phyloP scores from a whole-genome alignment of 805 yeast species.

The Candida succiphila region DNA sequence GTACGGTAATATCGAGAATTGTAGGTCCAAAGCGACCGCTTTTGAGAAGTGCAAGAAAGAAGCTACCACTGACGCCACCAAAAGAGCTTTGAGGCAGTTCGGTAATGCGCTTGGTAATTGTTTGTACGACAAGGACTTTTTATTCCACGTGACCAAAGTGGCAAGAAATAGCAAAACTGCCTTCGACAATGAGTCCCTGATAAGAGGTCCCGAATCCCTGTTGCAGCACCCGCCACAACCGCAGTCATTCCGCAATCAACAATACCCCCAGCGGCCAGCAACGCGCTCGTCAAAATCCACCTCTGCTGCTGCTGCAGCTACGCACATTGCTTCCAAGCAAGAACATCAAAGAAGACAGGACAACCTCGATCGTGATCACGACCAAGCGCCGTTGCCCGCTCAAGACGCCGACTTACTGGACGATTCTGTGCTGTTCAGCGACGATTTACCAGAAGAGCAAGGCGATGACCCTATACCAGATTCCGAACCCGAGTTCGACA shows the following conservation, averaged over 20 bases:
- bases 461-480: conserved; percentile 8
- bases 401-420: conserved; percentile 17
- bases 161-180: conserved; percentile 19
- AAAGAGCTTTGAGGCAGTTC: conserved; percentile 69
- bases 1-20: conserved; percentile 63
- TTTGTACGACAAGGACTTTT: conserved; percentile 64
- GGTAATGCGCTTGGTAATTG: conserved; percentile 79
- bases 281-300: neutral
- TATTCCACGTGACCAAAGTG: conserved; percentile 39
- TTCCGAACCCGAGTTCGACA: conserved; percentile 19
- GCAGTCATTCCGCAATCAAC: neutral
- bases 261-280: neutral
- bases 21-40: conserved; percentile 60
- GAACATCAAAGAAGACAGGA: neutral
- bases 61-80: conserved; percentile 77
- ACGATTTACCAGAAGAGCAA: conserved; percentile 25
- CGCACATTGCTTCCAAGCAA: neutral
- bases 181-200: conserved; percentile 20
- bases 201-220: conserved; percentile 12
- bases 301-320: neutral
- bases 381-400: neutral
- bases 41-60: conserved; percentile 76
- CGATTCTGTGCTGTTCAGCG: conserved; percentile 46
- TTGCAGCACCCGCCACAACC: neutral
- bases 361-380: neutral